Base-by-base conservation (phyloP, 495 filamentous ascomycete genomes). In the Tuber aestivum region DNA sequence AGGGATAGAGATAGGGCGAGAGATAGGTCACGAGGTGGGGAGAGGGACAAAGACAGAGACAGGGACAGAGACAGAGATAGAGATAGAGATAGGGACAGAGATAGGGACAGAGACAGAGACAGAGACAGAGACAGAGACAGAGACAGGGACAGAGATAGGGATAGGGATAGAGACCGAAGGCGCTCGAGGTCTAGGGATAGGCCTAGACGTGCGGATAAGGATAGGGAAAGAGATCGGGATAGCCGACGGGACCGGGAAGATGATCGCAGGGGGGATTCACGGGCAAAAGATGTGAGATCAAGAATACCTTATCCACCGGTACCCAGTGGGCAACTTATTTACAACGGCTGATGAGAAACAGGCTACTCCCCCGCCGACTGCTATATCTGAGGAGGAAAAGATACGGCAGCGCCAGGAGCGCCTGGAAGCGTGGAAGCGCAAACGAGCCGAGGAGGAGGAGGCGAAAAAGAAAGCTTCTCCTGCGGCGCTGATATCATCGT, bases 371-470 rank as follows among this genome's bases (percentile, higher is more conserved):
- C 85, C 86, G 50, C 82, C 87, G 71, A 81, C 87, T 72, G 84
- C 86, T 42, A 89, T 89, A 80, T 89, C 91, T 27, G 93, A 94
- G 76, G 92, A 92, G 73, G 91, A 95, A 61, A 95, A 95, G 82
- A 92, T 94, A 81, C 92, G 90, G 69, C 93, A 96, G 83, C 86
- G 92, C 71, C 87, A 94, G 45, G 93, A 94, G 41, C 95, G 94
- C 76, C 83, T 97, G 44, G 92, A 94, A 83, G 93, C 93, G 77
- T 97, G 94, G 94, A 97, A 96, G 84, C 90, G 92, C 83, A 95
- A 96, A 80, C 91, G 93, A 77, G 89, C 89, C 27, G 93, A 92
- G 50, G 89, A 94, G 80, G 91, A 92, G 78, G 92, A 92, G 81
- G 88, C 88, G 70, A 94, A 93, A 80, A 90, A 93, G 83, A 91